Conservation (phyloP, 2,329 filamentous ascomycete genomes). For the Colletotrichum graminicola region DNA sequence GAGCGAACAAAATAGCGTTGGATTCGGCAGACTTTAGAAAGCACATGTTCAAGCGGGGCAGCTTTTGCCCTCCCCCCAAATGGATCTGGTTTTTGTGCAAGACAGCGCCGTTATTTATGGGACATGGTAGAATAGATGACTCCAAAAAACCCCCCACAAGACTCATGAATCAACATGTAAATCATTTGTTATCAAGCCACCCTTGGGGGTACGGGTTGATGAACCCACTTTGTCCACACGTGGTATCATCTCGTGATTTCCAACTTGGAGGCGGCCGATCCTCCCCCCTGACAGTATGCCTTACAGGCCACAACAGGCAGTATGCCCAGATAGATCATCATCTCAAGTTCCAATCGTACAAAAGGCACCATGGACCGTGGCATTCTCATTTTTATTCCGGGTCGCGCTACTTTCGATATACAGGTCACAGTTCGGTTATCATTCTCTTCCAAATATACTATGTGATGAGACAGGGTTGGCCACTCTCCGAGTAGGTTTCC, state of each 20-base stretch:
- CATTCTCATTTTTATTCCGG: background rate
- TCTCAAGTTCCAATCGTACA: background rate
- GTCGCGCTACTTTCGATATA: background rate
- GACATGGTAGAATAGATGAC: conserved; percentile 18
- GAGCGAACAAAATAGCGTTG: background rate
- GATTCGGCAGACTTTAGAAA: background rate
- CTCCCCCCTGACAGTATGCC: background rate
- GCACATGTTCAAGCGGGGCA: background rate
- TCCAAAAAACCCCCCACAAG: background rate
- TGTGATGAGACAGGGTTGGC: background rate
- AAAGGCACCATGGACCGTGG: background rate
- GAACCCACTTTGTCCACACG: background rate
- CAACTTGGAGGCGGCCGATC: background rate
- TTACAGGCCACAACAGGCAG: background rate
- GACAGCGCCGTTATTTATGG: background rate
- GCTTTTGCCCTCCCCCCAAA: background rate
- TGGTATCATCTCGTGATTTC: background rate
- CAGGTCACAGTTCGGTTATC: background rate
- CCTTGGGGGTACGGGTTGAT: background rate
- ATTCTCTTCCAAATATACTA: background rate
- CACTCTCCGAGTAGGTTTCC: background rate
- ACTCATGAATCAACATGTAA: conserved; percentile 10
- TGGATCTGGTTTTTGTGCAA: background rate
- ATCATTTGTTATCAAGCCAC: background rate
- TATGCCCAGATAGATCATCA: background rate